phyloP scores from a whole-genome alignment of 345 rosid genomes.

The Aquilaria sinensis region DNA sequence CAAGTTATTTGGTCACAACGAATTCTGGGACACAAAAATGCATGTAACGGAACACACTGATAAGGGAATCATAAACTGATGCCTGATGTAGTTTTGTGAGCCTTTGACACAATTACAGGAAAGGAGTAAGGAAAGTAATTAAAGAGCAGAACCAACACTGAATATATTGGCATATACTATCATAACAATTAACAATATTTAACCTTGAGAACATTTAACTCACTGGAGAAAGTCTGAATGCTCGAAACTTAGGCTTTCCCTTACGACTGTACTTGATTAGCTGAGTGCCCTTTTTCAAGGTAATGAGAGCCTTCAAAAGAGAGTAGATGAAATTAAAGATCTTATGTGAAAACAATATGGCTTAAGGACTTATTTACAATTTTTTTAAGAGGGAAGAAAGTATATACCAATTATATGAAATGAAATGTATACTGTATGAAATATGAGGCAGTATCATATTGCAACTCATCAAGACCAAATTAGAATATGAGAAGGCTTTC shows the following conservation, averaged over 20 bases:
- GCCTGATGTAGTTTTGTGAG: too few species aligned
- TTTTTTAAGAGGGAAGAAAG: too few species aligned
- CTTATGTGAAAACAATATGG: neutral
- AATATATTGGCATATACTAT: neutral
- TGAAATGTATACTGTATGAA: too few species aligned
- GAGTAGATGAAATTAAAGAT: conserved; percentile 1
- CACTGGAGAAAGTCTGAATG: conserved; percentile 69
- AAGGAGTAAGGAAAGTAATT: too few species aligned
- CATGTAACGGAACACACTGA: neutral
- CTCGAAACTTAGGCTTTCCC: conserved; percentile 90
- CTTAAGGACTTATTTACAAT: neutral
- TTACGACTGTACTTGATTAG: conserved; percentile 88
- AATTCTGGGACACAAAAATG: neutral
- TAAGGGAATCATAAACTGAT: too few species aligned
- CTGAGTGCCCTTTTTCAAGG: conserved; percentile 81
- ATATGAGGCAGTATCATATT: too few species aligned
- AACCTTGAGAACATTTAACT: conserved; percentile 17
- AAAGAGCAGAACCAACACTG: neutral
- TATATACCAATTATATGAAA: too few species aligned
- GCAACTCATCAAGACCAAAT: too few species aligned
- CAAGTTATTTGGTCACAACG: neutral
- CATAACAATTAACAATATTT: neutral
- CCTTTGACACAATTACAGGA: too few species aligned
- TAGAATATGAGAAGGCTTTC: too few species aligned
- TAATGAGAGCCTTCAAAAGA: conserved; percentile 65